phyloP scores from a whole-genome alignment of 768 basidiomycete species.

The Tulasnella sp. region DNA sequence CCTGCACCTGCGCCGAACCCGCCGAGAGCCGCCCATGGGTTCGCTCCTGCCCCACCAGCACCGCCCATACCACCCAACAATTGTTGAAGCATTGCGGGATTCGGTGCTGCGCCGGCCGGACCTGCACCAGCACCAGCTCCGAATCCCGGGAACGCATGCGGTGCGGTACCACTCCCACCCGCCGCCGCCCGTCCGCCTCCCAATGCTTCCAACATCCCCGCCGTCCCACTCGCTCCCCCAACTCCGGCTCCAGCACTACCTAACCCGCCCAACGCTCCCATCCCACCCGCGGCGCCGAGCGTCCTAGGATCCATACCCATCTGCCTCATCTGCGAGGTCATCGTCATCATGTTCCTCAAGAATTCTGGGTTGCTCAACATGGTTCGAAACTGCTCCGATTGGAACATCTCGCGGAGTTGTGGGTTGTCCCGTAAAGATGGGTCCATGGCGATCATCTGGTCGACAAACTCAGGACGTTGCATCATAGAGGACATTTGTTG shows the following conservation, averaged over 20 bases:
- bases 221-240: background rate
- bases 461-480: conserved; percentile 79
- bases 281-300: conserved; percentile 22
- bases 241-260: background rate
- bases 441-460: conserved; percentile 40
- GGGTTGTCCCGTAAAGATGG: conserved; percentile 62
- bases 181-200: conserved; percentile 2
- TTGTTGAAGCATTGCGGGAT: no score
- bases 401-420: conserved; percentile 67
- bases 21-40: background rate
- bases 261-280: conserved; percentile 12
- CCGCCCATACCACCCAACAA: background rate
- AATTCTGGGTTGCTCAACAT: conserved; percentile 74
- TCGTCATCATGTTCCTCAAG: conserved; percentile 36
- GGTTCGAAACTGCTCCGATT: conserved; percentile 54
- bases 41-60: conserved; percentile 6
- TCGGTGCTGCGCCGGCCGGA: background rate
- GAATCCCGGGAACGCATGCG: background rate
- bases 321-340: conserved; percentile 64
- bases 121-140: no score
- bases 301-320: conserved; percentile 36
- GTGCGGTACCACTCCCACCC: background rate
- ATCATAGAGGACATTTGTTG: conserved; percentile 81
- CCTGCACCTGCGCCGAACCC: background rate
- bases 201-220: background rate